Percentiles rank a stretch among this genome's conserved stretches.
Evolutionary conservation across 257 asterid genomes (phyloP).

Genomic region (Thymus mandschuricus): DNA sequence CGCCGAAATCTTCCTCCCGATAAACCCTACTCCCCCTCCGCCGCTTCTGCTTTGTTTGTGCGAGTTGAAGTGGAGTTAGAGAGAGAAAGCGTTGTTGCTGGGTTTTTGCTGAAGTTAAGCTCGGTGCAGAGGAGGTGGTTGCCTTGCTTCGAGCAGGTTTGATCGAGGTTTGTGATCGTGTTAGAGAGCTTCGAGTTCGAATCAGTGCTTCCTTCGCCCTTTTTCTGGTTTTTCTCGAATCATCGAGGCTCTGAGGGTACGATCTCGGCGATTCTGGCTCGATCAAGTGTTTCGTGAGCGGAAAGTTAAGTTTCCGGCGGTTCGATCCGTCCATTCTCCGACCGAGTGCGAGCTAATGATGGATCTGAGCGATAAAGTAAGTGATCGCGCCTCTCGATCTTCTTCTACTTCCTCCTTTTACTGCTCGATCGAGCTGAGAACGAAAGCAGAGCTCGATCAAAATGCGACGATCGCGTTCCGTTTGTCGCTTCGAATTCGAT

Average conservation of each 20-base stretch:
- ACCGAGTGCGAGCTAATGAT: slow-evolving; percentile 32
- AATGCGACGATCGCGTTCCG: slow-evolving; percentile 15
- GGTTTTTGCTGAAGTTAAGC: neutral
- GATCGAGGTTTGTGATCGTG: slow-evolving; percentile 18
- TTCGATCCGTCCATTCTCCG: slow-evolving; percentile 19
- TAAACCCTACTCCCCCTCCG: slow-evolving; percentile 27
- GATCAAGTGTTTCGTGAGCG: slow-evolving; percentile 25
- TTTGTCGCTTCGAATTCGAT: neutral
- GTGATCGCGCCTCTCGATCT: slow-evolving; percentile 43
- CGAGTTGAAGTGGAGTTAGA: neutral
- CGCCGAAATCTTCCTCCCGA: slow-evolving; percentile 28
- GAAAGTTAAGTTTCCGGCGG: neutral
- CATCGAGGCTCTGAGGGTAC: slow-evolving; percentile 1
- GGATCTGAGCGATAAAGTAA: slow-evolving; percentile 91
- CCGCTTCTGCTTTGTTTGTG: neutral
- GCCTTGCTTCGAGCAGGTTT: neutral
- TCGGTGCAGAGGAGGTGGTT: neutral
- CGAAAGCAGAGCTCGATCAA: slow-evolving; percentile 9
- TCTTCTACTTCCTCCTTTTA: neutral
- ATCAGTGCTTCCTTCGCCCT: neutral
- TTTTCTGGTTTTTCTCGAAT: neutral
- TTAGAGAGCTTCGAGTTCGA: neutral
- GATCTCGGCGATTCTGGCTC: slow-evolving; percentile 34
- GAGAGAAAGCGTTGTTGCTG: neutral
- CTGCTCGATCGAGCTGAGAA: slow-evolving; percentile 26